Base-by-base conservation (phyloP, 257 asterid species). In the Haberlea rhodopensis region DNA sequence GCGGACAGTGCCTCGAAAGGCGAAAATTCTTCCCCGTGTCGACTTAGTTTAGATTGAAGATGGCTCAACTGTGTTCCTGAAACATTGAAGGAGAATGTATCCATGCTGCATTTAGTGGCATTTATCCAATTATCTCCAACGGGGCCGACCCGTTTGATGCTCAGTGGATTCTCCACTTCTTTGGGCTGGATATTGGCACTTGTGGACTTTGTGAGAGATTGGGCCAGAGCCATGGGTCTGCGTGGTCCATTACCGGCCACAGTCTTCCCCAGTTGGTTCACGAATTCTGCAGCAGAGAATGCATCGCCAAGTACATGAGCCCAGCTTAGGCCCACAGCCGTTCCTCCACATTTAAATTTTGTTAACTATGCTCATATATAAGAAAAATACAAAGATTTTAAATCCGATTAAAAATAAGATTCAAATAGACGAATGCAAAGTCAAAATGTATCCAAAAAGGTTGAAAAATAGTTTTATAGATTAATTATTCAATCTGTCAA, bases 221-320 rank as follows among this genome's bases (percentile, higher is more conserved):
- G 82, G 69, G 83, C 77, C 60, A 65, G 19, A 21, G 24, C 72
- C 15, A 71, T 25, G 60, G 82, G 84, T 69, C 20, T 23, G 0
- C 54, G 57, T 2, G 71, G 79, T 16, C 70, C 66, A 28, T 37
- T 6, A 5, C 88, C 90, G 1, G 78, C 60, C 2, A 73, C 64
- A 2, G 51, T 19, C 59, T 60, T 65, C 3, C 84, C 86, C 46
- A 85, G 69, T n/a, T 6, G 22, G 65, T 80, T 87, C 77, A 86
- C 68, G 75, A 69, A 83, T 49, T 81, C 89, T 52, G 85, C 79
- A 0, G 81, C 87, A 5, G 90, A 81, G 43, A 81, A 89, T 9
- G 78, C 82, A 26, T 92, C 97, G 4, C 99, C 97, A 3, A 92
- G 85, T 72, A 82, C 89, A 76, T 92, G 99, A 70, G 96, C 79